Evolutionary conservation across 345 rosid genomes (phyloP), one percentile per base, ranked within the genome.

Genomic region (Moricandia arvensis): DNA sequence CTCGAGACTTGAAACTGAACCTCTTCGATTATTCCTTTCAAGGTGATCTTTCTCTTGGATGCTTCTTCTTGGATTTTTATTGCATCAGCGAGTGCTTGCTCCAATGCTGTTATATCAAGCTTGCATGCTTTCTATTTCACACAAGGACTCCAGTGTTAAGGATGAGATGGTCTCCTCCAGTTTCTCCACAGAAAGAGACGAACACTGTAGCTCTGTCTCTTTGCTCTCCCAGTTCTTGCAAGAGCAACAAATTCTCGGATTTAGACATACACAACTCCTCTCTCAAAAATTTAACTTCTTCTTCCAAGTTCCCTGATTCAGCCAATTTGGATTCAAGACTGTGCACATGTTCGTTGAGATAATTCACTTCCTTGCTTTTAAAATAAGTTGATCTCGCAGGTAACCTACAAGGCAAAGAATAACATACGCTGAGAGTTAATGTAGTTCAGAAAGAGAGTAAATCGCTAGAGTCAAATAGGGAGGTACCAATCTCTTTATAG

Each of bases 41-140:
- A 57, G 41, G 41, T 53, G 78, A 63, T 63, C 83, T 63, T 85
- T 91, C 81, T 85, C 97, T 68, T 74, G 85, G 41, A 69, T 13
- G 24, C 81, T 73, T 88, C 93, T 68, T 90, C 86, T 79, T 80
- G 88, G 45, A 78, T 53, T 80, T 87, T 83, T 83, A 78, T 84
- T 69, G 89, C 82, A 81, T 86, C 90, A 82, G 75, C 38, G 69
- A 79, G 85, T 59, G 79, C 80, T 77, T 87, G 86, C 84, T 87
- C 93, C 81, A 87, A 71, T 51, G 88, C 69, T 74, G 75, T 80
- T 68, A 85, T 75, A 61, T 90, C 95, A 45, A 94, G 91, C 84
- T 85, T 93, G n/a, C 90, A 91, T 81, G 75, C 93, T 89, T 81
- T 88, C 96, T 76, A 87, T 88, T 81, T 91, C 98, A 74, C 93